Base-by-base conservation (phyloP, 345 rosid species). In the Raphanus raphanistrum region DNA sequence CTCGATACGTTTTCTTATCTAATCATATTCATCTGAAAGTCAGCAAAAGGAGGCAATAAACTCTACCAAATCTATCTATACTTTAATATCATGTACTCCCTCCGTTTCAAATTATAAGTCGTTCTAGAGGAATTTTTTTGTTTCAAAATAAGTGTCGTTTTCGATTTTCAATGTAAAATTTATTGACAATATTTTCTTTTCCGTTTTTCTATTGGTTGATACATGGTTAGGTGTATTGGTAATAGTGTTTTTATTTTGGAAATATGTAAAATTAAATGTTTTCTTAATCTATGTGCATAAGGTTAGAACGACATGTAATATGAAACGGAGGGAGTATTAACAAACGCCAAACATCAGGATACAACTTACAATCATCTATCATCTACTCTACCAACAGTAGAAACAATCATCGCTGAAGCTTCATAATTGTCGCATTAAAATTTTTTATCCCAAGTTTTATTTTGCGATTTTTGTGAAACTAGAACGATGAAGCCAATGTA, bases 351-450 rank as follows among this genome's bases (percentile, higher is more conserved):
- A 15, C 64, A 33, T 55, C 38, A 25, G 35, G 9, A 17, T 33
- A 36, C 54, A 65, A 54, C 41, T 36, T 32, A 63, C 58, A 45
- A 45, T 65, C 1, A 74, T 66, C 13, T n/a, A 66, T 36, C 65
- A 33, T 57, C 54, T 25, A 48, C 35, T 33, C 57, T 38, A 54
- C 16, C 71, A 65, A 9, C 63, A 54, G 11, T 54, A 26, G 0
- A 38, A 64, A 11, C 31, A 48, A 31, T 73, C 31, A 62, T 45
- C 1, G 21, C 9, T 25, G 0, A 33, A 48, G 11, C 9, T 73
- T 63, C 33, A 63, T 73, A 13, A 62, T 11, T 73, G 54, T 13
- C 63, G 0, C 21, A 21, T 21, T 21, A 21, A 21, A 21, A 0
- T 11, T 6, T 63, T 71, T 2, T 8, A 36, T 60, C 66, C 32